Evolutionary conservation across 257 asterid species (phyloP), one percentile per base, ranked within the genome.

Genomic region (Capsicum rhomboideum): DNA sequence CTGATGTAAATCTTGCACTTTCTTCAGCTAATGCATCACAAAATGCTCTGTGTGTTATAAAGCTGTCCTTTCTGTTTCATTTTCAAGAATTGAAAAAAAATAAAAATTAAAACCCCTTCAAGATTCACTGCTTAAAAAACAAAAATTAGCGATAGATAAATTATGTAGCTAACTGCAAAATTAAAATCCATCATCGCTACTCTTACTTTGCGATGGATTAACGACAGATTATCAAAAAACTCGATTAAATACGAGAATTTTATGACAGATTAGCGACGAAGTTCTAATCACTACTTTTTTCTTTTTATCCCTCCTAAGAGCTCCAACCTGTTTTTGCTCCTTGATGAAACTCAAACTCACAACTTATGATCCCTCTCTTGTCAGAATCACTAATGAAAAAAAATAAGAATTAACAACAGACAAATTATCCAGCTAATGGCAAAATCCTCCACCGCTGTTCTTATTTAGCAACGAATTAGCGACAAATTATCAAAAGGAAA

Each of bases 21-120:
- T 94, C 98, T 86, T 96, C 98, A 0, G 95, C 97, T 28, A 94
- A 85, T 2, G 99, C 97, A 85, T 96, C 98, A 56, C 99, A 94
- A 82, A 96, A 96, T 8, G 99, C 99, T 83, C 99, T 82, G 46
- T 95, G 98, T 21, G 99, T 95, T 85, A 94, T 92, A 85, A 95
- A 95, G 86, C 99, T 95, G 78, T 95, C 99, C 91, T 95, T 95
- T 83, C 99, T 95, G 94, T 84, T 69, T 5, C 6, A 82, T 56
- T 34, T 14, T 52, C 21, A 56, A 40, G 26, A 4, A 74, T 1
- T 26, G 0, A 83, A 23, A n/a, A 2, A 53, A 0, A 34, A 34
- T 34, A 52, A 23, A 85, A 8, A 61, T 78, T 20, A 37, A 26
- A 26, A 67, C 42, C 17, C 37, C 8, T n/a, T 17, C 1, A 66